Percentiles rank a stretch among this genome's conserved stretches.
Evolutionary conservation across 371 early-diverging fungal genomes (phyloP).

Genomic region (Mortierella sp.): DNA sequence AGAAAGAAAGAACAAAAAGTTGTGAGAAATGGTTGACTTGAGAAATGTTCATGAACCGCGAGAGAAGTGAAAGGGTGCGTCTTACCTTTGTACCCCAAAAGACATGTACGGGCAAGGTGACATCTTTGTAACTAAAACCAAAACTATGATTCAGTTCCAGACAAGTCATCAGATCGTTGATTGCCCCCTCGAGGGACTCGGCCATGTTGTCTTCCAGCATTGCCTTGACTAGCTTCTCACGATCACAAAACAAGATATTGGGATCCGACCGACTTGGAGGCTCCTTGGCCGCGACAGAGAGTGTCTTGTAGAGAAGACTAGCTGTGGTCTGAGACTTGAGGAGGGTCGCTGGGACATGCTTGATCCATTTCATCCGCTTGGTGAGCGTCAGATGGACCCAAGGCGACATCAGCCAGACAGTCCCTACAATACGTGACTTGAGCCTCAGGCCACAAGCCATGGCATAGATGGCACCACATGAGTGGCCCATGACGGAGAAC

Average conservation of each 20-base stretch:
- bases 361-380: slow-evolving; percentile 53
- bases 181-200: slow-evolving; percentile 45
- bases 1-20: neutral
- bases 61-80: neutral
- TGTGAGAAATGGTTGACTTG: neutral
- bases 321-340: slow-evolving; percentile 47
- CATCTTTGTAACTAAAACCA: slow-evolving; percentile 54
- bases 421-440: slow-evolving; percentile 45
- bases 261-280: slow-evolving; percentile 33
- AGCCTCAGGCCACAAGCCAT: slow-evolving; percentile 52
- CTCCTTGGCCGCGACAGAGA: slow-evolving; percentile 49
- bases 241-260: slow-evolving; percentile 40
- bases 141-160: slow-evolving; percentile 45
- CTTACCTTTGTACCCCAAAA: slow-evolving; percentile 53
- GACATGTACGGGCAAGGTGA: slow-evolving; percentile 50
- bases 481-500: slow-evolving; percentile 54
- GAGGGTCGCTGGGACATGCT: slow-evolving; percentile 46
- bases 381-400: slow-evolving; percentile 52
- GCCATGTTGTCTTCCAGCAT: slow-evolving; percentile 53
- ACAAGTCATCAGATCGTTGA: slow-evolving; percentile 51
- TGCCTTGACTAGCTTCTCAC: slow-evolving; percentile 47
- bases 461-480: slow-evolving; percentile 55
- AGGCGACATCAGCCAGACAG: slow-evolving; percentile 51
- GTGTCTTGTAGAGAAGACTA: slow-evolving; percentile 32
- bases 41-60: neutral